phyloP scores from a whole-genome alignment of 2,329 filamentous ascomycete species.

The Aschersonia sp. region DNA sequence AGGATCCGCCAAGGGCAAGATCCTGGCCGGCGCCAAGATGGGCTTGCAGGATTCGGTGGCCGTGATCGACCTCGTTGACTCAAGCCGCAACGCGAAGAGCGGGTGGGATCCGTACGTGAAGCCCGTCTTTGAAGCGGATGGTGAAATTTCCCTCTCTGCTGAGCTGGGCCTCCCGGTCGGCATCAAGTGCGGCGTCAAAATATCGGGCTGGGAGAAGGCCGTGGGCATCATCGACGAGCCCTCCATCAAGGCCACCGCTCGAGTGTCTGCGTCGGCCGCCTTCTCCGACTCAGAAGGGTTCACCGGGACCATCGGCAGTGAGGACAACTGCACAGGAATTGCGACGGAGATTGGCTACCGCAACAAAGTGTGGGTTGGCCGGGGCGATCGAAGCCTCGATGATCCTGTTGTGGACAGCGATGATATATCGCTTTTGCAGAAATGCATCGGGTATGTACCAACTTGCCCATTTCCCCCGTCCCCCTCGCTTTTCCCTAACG shows the following conservation, averaged over 20 bases:
- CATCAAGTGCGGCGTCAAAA: conserved; percentile 11
- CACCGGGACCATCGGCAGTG: conserved; percentile 8
- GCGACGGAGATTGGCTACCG: conserved; percentile 13
- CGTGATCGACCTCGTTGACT: conserved; percentile 11
- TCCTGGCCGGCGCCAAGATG: conserved; percentile 16
- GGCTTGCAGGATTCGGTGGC: conserved; percentile 2
- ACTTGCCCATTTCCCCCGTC: too few species aligned
- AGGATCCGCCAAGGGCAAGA: conserved; percentile 10
- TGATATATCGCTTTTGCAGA: conserved; percentile 7
- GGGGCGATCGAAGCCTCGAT: conserved; percentile 4
- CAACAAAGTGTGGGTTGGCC: conserved; percentile 11
- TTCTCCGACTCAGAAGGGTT: conserved; percentile 4
- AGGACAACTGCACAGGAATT: conserved; percentile 12
- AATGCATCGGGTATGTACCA: conserved; percentile 11
- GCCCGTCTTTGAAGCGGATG: conserved; percentile 14
- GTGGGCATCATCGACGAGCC: conserved; percentile 13
- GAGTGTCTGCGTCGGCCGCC: conserved; percentile 7
- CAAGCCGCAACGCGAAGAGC: conserved; percentile 6
- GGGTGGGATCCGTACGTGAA: conserved; percentile 15
- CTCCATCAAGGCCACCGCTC: conserved; percentile 11
- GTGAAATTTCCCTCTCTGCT: conserved; percentile 11
- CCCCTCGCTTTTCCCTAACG: too few species aligned
- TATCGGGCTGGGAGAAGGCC: conserved; percentile 8
- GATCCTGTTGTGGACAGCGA: conserved; percentile 10
- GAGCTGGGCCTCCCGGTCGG: conserved; percentile 14